Conservation (phyloP, 2,329 filamentous ascomycete species). For the Mycogone perniciosa region DNA sequence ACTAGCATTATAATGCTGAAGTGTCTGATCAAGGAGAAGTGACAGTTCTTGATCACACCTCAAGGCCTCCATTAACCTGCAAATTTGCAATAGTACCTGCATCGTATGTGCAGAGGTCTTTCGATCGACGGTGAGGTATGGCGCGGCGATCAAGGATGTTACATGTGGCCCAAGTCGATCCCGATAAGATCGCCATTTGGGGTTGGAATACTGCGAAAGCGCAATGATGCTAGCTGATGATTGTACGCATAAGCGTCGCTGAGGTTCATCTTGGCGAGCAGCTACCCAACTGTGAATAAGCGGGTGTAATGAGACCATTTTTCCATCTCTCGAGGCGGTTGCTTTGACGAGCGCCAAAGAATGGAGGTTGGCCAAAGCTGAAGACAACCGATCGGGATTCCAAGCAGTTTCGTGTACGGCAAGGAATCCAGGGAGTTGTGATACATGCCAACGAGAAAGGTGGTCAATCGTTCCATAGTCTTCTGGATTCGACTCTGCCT, state of each 20-base stretch:
- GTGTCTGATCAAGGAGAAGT: neutral
- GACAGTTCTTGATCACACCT: neutral
- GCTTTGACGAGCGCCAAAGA: conserved; percentile 5
- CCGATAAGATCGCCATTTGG: conserved; percentile 2
- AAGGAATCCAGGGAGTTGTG: conserved; percentile 1
- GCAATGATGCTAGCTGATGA: conserved; percentile 2
- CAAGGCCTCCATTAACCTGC: neutral
- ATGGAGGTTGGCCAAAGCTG: neutral
- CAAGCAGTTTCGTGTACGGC: neutral
- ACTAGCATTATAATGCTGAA: neutral
- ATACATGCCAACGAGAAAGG: conserved; percentile 2
- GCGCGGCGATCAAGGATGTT: neutral
- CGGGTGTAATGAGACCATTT: conserved; percentile 1
- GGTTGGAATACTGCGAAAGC: neutral
- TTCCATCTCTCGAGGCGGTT: neutral
- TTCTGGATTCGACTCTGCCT: neutral
- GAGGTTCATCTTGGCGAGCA: neutral
- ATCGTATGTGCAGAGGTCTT: neutral
- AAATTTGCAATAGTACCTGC: neutral
- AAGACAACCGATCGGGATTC: neutral
- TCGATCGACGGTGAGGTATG: neutral
- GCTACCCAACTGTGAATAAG: conserved; percentile 6
- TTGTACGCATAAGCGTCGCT: neutral
- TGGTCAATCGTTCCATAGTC: neutral
- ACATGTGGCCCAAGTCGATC: conserved; percentile 4